Conservation (phyloP, 2,329 filamentous ascomycete genomes). For the Incumbomyces lentus region DNA sequence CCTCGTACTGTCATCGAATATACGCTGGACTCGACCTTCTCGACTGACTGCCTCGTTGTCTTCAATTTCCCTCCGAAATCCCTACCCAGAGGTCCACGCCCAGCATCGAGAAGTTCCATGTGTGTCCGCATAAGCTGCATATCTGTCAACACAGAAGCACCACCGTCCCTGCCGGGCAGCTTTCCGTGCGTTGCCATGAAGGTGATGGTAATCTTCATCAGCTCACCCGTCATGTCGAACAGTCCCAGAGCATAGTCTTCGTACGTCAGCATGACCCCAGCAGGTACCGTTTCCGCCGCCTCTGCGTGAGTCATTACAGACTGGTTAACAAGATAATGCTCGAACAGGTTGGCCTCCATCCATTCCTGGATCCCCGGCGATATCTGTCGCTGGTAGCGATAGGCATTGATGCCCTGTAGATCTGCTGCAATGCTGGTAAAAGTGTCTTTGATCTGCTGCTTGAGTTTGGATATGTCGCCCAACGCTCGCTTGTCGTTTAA, state of each 20-base stretch:
- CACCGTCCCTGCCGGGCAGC: slow-evolving; percentile 24
- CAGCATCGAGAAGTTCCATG: slow-evolving; percentile 61
- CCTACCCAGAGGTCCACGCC: slow-evolving; percentile 41
- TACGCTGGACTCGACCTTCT: slow-evolving; percentile 83
- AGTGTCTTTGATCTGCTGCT: slow-evolving; percentile 63
- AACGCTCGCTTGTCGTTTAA: slow-evolving; percentile 2
- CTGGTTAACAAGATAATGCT: slow-evolving; percentile 74
- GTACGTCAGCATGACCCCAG: slow-evolving; percentile 55
- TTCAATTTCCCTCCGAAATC: slow-evolving; percentile 71
- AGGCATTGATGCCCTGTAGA: slow-evolving; percentile 65
- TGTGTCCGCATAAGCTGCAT: slow-evolving; percentile 65
- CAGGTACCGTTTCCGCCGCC: slow-evolving; percentile 36
- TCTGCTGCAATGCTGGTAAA: slow-evolving; percentile 62
- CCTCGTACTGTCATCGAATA: slow-evolving; percentile 83
- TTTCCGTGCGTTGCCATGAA: slow-evolving; percentile 64
- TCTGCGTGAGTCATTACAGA: slow-evolving; percentile 59
- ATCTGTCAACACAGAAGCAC: slow-evolving; percentile 66
- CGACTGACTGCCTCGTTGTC: slow-evolving; percentile 77
- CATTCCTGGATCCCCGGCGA: slow-evolving; percentile 81
- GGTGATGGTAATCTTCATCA: slow-evolving; percentile 94
- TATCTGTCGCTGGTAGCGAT: slow-evolving; percentile 71
- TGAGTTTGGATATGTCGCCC: slow-evolving; percentile 42
- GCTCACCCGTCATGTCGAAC: slow-evolving; percentile 87
- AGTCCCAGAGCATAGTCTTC: slow-evolving; percentile 85
- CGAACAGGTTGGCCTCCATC: slow-evolving; percentile 81